A percentile compares a stretch with the other conserved stretches of the same genome.
Conservation (phyloP, 1,284 basidiomycete species). For the Ustilago lituana region DNA sequence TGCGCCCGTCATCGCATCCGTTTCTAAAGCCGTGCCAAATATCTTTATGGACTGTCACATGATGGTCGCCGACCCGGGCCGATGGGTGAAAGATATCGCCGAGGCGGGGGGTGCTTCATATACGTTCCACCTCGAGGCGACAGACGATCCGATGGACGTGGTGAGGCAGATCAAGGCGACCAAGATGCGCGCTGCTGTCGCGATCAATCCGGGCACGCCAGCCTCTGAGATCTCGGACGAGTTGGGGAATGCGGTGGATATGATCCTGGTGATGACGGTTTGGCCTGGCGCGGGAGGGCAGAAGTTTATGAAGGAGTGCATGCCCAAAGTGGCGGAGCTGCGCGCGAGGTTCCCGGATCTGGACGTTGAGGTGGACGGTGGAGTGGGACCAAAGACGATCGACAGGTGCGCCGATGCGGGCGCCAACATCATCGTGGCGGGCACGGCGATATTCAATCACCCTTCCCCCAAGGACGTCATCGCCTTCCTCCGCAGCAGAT, state of each 20-base stretch:
- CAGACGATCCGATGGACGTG: conserved; percentile 65
- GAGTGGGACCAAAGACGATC: conserved; percentile 90
- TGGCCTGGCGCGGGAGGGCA: conserved; percentile 78
- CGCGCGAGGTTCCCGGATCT: conserved; percentile 84
- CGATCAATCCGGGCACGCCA: conserved; percentile 66
- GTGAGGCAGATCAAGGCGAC: conserved; percentile 63
- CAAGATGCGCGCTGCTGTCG: conserved; percentile 65
- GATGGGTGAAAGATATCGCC: conserved; percentile 97
- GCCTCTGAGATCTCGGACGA: conserved; percentile 64
- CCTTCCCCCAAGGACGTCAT: conserved; percentile 74
- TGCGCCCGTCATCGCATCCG: conserved; percentile 85
- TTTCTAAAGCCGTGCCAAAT: conserved; percentile 87
- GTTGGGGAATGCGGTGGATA: conserved; percentile 62
- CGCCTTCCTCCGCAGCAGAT: conserved; percentile 51
- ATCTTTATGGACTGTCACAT: conserved; percentile 99
- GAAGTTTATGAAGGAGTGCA: conserved; percentile 92
- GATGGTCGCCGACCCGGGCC: conserved; percentile 95
- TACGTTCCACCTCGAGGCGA: conserved; percentile 95
- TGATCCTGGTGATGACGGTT: conserved; percentile 67
- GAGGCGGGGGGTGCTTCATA: conserved; percentile 93
- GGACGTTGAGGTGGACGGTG: conserved; percentile 97
- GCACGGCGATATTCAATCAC: conserved; percentile 92
- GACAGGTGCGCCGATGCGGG: conserved; percentile 84
- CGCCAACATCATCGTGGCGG: conserved; percentile 95
- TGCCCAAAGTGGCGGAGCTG: conserved; percentile 89